Base-by-base conservation (phyloP, 2,329 filamentous ascomycete genomes). In the Trichophyton simii region DNA sequence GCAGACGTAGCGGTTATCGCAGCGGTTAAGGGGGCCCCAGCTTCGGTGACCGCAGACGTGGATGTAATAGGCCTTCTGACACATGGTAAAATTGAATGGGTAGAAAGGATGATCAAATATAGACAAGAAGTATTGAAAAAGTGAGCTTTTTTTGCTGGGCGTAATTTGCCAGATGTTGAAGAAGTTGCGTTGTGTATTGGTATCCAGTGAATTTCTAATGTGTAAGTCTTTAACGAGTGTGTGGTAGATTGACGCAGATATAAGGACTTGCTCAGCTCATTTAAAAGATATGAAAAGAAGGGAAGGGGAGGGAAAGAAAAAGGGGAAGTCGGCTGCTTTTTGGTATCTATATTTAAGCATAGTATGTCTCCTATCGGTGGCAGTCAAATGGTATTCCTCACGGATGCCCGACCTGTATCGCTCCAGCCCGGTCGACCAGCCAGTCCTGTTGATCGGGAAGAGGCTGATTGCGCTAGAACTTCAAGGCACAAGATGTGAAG, bases 21-120 rank as follows among this genome's bases (percentile, higher is more conserved):
- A 66, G 44, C 62, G 65, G 25, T 60, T 52, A 42, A 63, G 65
- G 11, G 65, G 65, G 2, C 65, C 65, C 62, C 62, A 66, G 55
- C 63, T 65, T 54, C 38, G 57, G 58, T 66, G 65, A 41, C 62
- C 60, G 58, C 65, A 66, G 52, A 41, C 63, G 54, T 66, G 65
- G 15, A 66, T 58, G 61, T 63, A 63, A 57, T 58, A 60, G 41
- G 63, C 63, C n/a, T 66, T 66, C 50, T 61, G 61, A 58, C 65
- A 66, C 65, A 66, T 66, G 31, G 34, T 28, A 48, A 38, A 8
- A 31, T 42, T 59, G 28, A 22, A 44, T 13, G 2, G 57, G 42
- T 20, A n/a, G 34, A 13, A 11, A 3, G 9, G 42, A 5, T 9
- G 18, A 22, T 46, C 18, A 34, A 48, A 18, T 46, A 46, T 59